Conservation (phyloP, 2,329 filamentous ascomycete species). For the Dryadomyces quercivorus region DNA sequence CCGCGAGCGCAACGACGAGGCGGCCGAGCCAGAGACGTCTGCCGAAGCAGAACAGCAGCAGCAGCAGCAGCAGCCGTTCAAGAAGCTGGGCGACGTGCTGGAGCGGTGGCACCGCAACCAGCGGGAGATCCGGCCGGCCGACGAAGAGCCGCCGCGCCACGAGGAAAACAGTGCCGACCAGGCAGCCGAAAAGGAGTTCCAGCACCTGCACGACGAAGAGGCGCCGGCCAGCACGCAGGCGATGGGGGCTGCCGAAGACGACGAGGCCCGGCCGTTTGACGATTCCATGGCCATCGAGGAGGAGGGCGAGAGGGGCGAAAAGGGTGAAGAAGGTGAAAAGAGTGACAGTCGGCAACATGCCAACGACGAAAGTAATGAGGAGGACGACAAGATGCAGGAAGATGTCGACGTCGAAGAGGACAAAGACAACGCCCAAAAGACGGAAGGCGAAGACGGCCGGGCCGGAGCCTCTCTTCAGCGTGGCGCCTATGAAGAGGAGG, state of each 20-base stretch:
- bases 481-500: slow-evolving; percentile 43
- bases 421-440: slow-evolving; percentile 25
- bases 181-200: slow-evolving; percentile 72
- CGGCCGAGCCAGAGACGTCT: slow-evolving; percentile 24
- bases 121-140: slow-evolving; percentile 57
- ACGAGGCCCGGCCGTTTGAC: slow-evolving; percentile 65
- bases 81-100: slow-evolving; percentile 84
- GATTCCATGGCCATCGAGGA: slow-evolving; percentile 79
- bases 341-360: slow-evolving; percentile 32
- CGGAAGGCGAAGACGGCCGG: slow-evolving; percentile 39
- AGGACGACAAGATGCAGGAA: slow-evolving; percentile 14
- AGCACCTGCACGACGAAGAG: slow-evolving; percentile 80
- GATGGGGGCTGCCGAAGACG: slow-evolving; percentile 74
- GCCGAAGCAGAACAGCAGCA: slow-evolving; percentile 18
- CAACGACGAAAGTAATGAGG: slow-evolving; percentile 27
- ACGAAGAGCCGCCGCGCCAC: slow-evolving; percentile 38
- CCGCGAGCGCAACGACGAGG: slow-evolving; percentile 28
- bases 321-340: slow-evolving; percentile 52
- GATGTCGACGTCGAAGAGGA: slow-evolving; percentile 19
- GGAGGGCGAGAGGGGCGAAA: slow-evolving; percentile 62
- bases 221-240: slow-evolving; percentile 79
- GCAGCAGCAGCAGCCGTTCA: slow-evolving; percentile 58
- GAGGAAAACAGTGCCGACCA: slow-evolving; percentile 40
- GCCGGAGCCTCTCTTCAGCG: slow-evolving; percentile 48
- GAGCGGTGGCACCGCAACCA: slow-evolving; percentile 89